Percentiles rank a stretch among this genome's conserved stretches.
phyloP scores from a whole-genome alignment of 2,329 filamentous ascomycete genomes.

The Botrytis tulipae region DNA sequence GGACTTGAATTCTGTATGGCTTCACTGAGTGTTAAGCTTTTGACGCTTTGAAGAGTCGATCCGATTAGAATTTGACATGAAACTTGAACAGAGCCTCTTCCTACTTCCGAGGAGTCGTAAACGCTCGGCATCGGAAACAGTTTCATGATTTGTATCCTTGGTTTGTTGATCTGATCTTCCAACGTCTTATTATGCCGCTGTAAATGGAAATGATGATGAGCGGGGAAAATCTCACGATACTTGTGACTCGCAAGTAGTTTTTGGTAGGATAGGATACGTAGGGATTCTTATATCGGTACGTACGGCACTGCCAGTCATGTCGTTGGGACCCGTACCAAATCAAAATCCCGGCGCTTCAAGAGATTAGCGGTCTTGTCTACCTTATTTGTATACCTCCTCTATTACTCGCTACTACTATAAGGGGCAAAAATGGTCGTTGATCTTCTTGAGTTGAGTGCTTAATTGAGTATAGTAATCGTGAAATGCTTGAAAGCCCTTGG shows the following conservation, averaged over 20 bases:
- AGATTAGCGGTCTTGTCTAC: constrained; percentile 1
- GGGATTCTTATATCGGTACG: background rate
- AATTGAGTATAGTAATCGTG: background rate
- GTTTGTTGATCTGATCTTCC: constrained; percentile 12
- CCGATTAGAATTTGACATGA: background rate
- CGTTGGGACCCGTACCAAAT: background rate
- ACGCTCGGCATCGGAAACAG: background rate
- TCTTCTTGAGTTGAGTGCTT: background rate
- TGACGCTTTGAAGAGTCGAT: background rate
- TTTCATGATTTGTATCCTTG: background rate
- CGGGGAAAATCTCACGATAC: constrained; percentile 14
- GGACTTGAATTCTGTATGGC: background rate
- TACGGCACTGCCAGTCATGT: background rate
- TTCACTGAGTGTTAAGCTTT: background rate
- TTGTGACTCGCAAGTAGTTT: background rate
- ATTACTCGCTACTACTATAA: background rate
- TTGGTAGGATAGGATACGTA: background rate
- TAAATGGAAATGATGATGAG: constrained; percentile 1
- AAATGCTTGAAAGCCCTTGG: constrained; percentile 4
- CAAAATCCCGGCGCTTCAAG: constrained; percentile 8
- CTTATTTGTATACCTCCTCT: background rate
- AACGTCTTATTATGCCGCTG: background rate
- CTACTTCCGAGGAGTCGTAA: background rate
- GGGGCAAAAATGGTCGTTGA: background rate
- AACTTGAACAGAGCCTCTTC: background rate